These are phyloP conservation scores for Coccinonectria pachysandricola DNA, from an alignment of 2,329 filamentous ascomycete species.

Conservation along the genomic window DNA sequence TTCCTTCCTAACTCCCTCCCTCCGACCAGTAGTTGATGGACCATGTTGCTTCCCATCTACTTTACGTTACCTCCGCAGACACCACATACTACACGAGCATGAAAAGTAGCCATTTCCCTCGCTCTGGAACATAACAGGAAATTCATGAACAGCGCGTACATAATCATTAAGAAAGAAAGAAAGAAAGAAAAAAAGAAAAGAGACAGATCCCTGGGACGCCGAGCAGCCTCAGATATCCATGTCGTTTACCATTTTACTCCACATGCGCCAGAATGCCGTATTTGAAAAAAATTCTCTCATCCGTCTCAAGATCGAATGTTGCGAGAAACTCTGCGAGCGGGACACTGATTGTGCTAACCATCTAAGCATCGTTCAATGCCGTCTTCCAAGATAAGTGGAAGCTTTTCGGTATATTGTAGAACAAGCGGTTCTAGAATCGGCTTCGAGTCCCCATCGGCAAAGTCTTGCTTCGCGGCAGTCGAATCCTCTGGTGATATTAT, in stretches of 20 bases:
- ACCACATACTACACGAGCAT: conserved; percentile 2
- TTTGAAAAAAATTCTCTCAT: conserved; percentile 1
- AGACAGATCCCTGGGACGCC: conserved; percentile 6
- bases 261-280: conserved; percentile 15
- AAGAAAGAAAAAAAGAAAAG: conserved; percentile 9
- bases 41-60: conserved; percentile 11
- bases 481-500: no score
- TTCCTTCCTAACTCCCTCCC: conserved; percentile 16
- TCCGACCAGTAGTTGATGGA: conserved; percentile 17
- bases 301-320: not conserved
- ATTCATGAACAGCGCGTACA: no score
- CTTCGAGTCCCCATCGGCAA: conserved; percentile 9
- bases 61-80: conserved; percentile 5
- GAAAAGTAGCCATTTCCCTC: conserved; percentile 7
- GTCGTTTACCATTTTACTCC: not conserved
- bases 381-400: conserved; percentile 9
- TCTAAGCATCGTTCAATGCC: no score
- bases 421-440: conserved; percentile 4
- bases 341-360: no score
- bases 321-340: no score
- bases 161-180: conserved; percentile 14
- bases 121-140: conserved; percentile 12
- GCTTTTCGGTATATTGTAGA: conserved; percentile 9
- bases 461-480: conserved; percentile 3
- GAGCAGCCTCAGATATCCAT: no score